phyloP scores from a whole-genome alignment of 768 basidiomycete genomes.

The Naematelia encephala region DNA sequence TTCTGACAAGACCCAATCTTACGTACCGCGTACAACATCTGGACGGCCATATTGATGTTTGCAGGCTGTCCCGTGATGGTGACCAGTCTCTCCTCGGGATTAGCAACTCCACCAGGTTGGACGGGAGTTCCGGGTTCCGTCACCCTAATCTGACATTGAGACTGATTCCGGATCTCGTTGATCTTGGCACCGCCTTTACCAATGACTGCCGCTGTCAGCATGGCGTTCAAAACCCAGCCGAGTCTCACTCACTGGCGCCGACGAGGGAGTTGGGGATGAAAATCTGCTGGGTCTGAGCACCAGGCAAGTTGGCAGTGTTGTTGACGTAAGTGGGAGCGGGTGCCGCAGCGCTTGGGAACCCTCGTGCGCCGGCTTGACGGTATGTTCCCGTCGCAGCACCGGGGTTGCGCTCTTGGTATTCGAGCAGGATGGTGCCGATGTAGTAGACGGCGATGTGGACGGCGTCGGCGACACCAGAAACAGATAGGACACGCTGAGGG shows the following conservation, averaged over 20 bases:
- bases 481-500: conserved; percentile 87
- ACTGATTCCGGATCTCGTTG: conserved; percentile 95
- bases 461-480: conserved; percentile 96
- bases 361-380: conserved; percentile 57
- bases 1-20: neutral
- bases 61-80: conserved; percentile 93
- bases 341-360: conserved; percentile 54
- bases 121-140: conserved; percentile 92
- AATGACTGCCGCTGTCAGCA: conserved; percentile 59
- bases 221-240: neutral
- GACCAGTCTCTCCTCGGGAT: conserved; percentile 76
- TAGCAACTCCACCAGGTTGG: conserved; percentile 56
- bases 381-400: conserved; percentile 56
- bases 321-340: conserved; percentile 16
- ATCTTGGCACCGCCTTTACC: conserved; percentile 98
- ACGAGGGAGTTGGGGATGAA: conserved; percentile 98
- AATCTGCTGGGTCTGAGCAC: conserved; percentile 86
- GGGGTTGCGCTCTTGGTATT: conserved; percentile 71
- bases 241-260: conserved; percentile 52
- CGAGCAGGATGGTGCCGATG: conserved; percentile 86
- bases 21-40: conserved; percentile 59
- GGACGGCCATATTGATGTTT: conserved; percentile 95
- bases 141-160: conserved; percentile 93
- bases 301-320: conserved; percentile 46
- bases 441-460: conserved; percentile 99